Evolutionary conservation across 2,329 filamentous ascomycete species (phyloP).

Genomic region (Nigrograna mackinnonii): DNA sequence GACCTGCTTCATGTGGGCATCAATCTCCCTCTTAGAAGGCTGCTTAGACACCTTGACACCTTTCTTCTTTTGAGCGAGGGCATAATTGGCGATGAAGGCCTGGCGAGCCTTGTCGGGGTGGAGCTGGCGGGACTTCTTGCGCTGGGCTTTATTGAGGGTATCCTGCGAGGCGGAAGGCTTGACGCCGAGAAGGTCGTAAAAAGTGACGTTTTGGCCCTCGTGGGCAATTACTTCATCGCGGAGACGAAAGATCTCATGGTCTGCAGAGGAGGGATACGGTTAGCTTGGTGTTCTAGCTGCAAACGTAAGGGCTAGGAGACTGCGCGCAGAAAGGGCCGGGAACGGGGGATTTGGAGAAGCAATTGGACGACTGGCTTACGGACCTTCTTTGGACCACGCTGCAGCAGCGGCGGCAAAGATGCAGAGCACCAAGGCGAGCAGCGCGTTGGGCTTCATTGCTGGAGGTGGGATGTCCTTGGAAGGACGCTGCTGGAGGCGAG

Average conservation of each 20-base stretch:
- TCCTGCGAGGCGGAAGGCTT: slow-evolving; percentile 74
- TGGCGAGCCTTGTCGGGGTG: slow-evolving; percentile 97
- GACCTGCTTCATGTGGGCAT: slow-evolving; percentile 77
- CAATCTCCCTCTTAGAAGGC: slow-evolving; percentile 75
- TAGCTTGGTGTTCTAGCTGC: slow-evolving; percentile 18
- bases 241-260: slow-evolving; percentile 97
- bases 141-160: slow-evolving; percentile 92
- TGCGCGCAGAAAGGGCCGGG: slow-evolving; percentile 4
- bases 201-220: slow-evolving; percentile 80
- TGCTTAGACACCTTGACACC: slow-evolving; percentile 70
- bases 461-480: no score
- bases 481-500: slow-evolving; percentile 4
- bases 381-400: slow-evolving; percentile 88
- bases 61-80: slow-evolving; percentile 54
- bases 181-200: slow-evolving; percentile 91
- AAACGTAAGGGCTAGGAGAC: slow-evolving; percentile 11
- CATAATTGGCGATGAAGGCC: slow-evolving; percentile 72
- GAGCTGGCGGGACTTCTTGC: slow-evolving; percentile 78
- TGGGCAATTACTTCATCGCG: slow-evolving; percentile 79
- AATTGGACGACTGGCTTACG: slow-evolving; percentile 23
- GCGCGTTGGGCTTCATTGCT: slow-evolving; percentile 70
- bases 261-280: slow-evolving; percentile 51
- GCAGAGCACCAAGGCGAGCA: slow-evolving; percentile 70
- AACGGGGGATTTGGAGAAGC: slow-evolving; percentile 5
- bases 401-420: slow-evolving; percentile 70